Evolutionary conservation across 768 basidiomycete species (phyloP), one percentile per base, ranked within the genome.

Genomic region (Rhizopogon salebrosus): DNA sequence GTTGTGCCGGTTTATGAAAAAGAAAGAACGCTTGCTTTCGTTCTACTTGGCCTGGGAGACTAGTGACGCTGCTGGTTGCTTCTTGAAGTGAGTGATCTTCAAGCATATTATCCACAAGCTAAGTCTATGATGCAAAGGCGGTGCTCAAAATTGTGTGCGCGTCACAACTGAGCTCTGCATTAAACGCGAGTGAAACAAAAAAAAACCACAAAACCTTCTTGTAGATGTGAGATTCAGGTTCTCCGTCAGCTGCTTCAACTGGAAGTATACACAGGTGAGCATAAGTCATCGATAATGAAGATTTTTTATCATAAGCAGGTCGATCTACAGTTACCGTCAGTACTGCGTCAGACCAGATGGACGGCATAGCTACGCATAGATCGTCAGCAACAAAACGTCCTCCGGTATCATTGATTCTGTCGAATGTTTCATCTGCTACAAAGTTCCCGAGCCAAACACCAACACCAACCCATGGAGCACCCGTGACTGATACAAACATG

Each of bases 391-490:
- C 40, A 18, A 16, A 41, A 26, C 49, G 13, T 14, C 13, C 51
- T 13, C 22, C 48, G 4, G 5, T 36, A 31, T 14, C 29, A 20
- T 45, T 27, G 6, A 7, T 4, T 13, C 1, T 4, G 27, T 49
- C 26, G 2, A 52, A 13, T 22, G 27, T n/a, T 14, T 34, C 51
- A 9, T 31, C n/a, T 26, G 9, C 52, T 22, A 51, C 27, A 16
- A 52, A 31, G 20, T 49, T 36, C 22, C 8, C 52, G 6, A 16
- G 10, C 22, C 35, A 37, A 31, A 36, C 31, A 7, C 22, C 48
- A 26, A 51, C 27, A 9, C 35, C 52, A 11, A 48, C 23, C 20
- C 26, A n/a, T 50, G 52, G 52, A 22, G 48, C 52, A 20, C 31
- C 51, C 6, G 27, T 3, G 27, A 37, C 52, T 13, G 49, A 31